Conservation (phyloP, 176 grass and related monocot genomes). For the Aegilops umbellulata region DNA sequence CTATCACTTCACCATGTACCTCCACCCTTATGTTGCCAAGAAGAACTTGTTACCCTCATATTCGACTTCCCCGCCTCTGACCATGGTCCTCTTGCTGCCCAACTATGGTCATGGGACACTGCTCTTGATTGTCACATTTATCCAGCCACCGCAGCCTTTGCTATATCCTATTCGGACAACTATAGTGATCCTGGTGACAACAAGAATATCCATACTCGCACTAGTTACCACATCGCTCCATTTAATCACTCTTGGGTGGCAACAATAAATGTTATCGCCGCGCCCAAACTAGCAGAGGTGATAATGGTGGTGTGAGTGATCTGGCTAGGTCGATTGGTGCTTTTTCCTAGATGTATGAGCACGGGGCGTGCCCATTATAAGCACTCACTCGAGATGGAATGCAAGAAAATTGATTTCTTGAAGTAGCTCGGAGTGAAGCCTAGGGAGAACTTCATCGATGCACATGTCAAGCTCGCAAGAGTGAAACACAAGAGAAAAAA, state of each 20-base stretch:
- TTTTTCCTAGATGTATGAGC: too few relatives aligned
- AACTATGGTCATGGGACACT: constrained; percentile 7
- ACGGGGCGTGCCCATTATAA: background rate
- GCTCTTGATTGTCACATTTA: constrained; percentile 32
- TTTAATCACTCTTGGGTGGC: constrained; percentile 34
- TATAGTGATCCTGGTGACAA: constrained; percentile 30
- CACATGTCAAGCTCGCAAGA: constrained; percentile 76
- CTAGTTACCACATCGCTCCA: constrained; percentile 32
- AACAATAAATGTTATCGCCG: background rate
- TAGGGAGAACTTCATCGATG: constrained; percentile 84
- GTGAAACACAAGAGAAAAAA: constrained; percentile 61
- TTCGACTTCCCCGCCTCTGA: constrained; percentile 30
- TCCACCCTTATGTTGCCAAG: background rate
- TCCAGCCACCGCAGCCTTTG: constrained; percentile 34
- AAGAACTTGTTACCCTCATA: constrained; percentile 11
- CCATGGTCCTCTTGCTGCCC: constrained; percentile 14
- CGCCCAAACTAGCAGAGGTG: constrained; percentile 18
- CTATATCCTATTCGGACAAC: constrained; percentile 14
- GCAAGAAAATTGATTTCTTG: constrained; percentile 68
- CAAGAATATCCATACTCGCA: constrained; percentile 23
- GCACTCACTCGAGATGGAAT: constrained; percentile 72
- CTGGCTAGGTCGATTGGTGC: constrained; percentile 48
- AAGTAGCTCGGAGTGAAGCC: constrained; percentile 71
- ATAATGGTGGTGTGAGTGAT: constrained; percentile 47
- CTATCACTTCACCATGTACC: too few relatives aligned